Evolutionary conservation across 331 rosid species (phyloP), one percentile per base, ranked within the genome.

Genomic region (Malus hybrid): DNA sequence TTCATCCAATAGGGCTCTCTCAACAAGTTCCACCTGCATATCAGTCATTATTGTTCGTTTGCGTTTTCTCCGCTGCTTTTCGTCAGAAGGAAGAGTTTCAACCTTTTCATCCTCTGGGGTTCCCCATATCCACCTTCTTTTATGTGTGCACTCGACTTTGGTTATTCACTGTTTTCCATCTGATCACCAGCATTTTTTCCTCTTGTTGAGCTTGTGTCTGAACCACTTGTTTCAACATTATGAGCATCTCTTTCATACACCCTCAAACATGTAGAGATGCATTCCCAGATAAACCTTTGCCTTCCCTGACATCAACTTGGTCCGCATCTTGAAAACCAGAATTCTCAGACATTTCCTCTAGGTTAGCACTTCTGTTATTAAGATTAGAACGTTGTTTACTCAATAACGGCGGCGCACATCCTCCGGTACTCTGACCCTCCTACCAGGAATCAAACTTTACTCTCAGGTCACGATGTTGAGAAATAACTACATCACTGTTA

Each of bases 21-120:
- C 99, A 48, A 92, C 90, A 30, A 86, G 55, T 12, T 55, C 26
- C 78, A 94, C 81, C 85, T 92, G 97, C 13, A 85, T 33, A 55
- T 90, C 97, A 73, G 92, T 94, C 99, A 92, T 94, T 81, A 94
- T 87, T 42, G 93, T 94, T 62, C 96, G 92, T 76, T 94, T 94
- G 63, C 99, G 90, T 82, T 90, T 94, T 84, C 88, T 90, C 84
- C 92, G 84, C 79, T 82, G 85, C 77, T 84, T 87, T 70, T 87
- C 87, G 61, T 84, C 88, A 44, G 55, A 66, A 18, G 71, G 97
- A 73, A 81, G 61, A 63, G 75, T 85, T 82, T 85, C 96, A 73
- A 74, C 76, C 82, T 85, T 92, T 78, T 94, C 97, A 75, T 90
- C 95, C 77, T 88, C 93, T 39, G 75, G 84, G 76, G 80, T 89